phyloP scores from a whole-genome alignment of 495 filamentous ascomycete species.

The Aspergillus steynii region DNA sequence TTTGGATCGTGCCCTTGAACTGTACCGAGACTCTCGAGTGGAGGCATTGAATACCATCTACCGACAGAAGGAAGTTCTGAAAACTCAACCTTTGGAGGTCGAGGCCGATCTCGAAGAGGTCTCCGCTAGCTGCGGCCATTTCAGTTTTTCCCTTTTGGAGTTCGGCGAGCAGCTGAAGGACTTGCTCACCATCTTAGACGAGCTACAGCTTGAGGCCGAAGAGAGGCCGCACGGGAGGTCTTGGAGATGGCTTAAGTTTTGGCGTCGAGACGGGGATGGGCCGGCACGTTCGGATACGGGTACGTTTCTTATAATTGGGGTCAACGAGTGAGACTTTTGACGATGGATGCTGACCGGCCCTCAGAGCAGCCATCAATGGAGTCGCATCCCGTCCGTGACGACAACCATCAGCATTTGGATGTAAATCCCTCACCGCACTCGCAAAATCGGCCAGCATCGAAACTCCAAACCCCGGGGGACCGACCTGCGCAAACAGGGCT shows the following conservation, averaged over 20 bases:
- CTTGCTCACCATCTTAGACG: slow-evolving; percentile 80
- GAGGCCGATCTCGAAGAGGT: slow-evolving; percentile 96
- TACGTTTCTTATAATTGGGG: slow-evolving; percentile 10
- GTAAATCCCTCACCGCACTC: not conserved
- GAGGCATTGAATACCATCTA: slow-evolving; percentile 79
- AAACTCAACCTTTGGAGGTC: slow-evolving; percentile 63
- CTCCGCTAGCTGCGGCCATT: slow-evolving; percentile 92
- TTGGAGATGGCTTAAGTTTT: slow-evolving; percentile 89
- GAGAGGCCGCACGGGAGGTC: slow-evolving; percentile 57
- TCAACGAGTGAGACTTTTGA: not conserved
- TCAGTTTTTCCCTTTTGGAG: slow-evolving; percentile 82
- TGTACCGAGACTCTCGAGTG: slow-evolving; percentile 73
- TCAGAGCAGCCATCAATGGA: slow-evolving; percentile 11
- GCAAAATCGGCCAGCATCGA: not conserved
- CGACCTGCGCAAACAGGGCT: slow-evolving; percentile 33
- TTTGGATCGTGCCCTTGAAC: slow-evolving; percentile 71
- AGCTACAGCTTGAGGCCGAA: slow-evolving; percentile 69
- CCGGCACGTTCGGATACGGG: slow-evolving; percentile 18
- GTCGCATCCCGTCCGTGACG: slow-evolving; percentile 2
- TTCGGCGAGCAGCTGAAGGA: slow-evolving; percentile 86
- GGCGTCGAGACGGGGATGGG: slow-evolving; percentile 46
- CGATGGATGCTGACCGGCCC: slow-evolving; percentile 3
- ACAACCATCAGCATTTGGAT: not conserved
- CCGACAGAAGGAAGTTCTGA: slow-evolving; percentile 67
- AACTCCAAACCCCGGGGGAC: not conserved